Conservation (phyloP, 2,329 filamentous ascomycete species). For the Bimuria novae-zelandiae region DNA sequence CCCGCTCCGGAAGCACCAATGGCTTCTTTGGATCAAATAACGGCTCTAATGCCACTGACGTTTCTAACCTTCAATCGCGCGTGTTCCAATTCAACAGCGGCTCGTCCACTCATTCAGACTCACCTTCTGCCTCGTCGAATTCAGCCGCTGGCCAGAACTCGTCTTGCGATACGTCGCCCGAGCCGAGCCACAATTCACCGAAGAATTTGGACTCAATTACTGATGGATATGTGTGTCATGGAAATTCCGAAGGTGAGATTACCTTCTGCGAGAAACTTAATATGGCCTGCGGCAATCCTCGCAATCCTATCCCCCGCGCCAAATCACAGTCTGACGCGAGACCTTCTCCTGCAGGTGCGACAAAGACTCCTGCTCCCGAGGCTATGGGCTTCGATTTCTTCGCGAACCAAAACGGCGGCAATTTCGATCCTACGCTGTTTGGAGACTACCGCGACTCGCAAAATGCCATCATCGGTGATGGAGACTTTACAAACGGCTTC, state of each 20-base stretch:
- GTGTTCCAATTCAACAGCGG: conserved; percentile 58
- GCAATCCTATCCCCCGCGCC: conserved; percentile 58
- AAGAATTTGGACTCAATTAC: conserved; percentile 64
- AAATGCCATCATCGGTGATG: conserved; percentile 72
- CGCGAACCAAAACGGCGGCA: conserved; percentile 77
- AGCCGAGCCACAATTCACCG: conserved; percentile 74
- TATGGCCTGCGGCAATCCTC: conserved; percentile 59
- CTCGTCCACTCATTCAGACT: conserved; percentile 53
- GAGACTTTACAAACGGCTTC: conserved; percentile 70
- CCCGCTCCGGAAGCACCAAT: conserved; percentile 42
- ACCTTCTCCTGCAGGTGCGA: conserved; percentile 43
- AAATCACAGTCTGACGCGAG: conserved; percentile 50
- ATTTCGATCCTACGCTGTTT: conserved; percentile 91
- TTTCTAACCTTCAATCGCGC: conserved; percentile 49
- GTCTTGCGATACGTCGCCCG: conserved; percentile 76
- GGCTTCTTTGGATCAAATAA: conserved; percentile 31
- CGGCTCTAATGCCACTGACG: conserved; percentile 45
- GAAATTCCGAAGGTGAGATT: conserved; percentile 56
- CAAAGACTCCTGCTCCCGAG: conserved; percentile 36
- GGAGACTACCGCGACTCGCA: conserved; percentile 91
- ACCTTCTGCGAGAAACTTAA: conserved; percentile 62
- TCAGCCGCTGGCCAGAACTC: conserved; percentile 58
- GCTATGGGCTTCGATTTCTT: conserved; percentile 70
- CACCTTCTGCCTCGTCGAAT: conserved; percentile 57
- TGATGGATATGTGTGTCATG: conserved; percentile 53